Evolutionary conservation across 2,329 filamentous ascomycete species (phyloP), one percentile per base, ranked within the genome.

Genomic region (Periconia macrospinosa): DNA sequence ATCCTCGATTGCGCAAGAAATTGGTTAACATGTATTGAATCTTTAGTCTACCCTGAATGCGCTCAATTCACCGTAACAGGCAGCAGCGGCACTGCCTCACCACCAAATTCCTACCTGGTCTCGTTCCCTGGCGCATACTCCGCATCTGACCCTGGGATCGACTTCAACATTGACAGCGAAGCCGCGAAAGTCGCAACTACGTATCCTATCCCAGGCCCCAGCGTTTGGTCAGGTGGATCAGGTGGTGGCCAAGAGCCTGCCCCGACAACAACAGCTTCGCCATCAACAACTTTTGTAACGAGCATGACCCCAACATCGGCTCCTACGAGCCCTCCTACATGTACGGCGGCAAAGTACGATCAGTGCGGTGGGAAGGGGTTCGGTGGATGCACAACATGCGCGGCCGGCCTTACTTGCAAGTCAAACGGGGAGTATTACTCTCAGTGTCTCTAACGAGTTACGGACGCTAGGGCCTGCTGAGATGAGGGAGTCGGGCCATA

Each of bases 21-120:
- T 75, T 47, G n/a, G 13, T 7, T 17, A 18, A 19, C 13, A 15
- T 6, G 20, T 7, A 71, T 72, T 13, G 10, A 40, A 40, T 10
- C 43, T 5, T 17, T 23, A 53, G 81, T 83, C 68, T 84, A 84
- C 62, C 77, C 81, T 13, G 82, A 84, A 68, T 84, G 82, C 58
- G 81, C 81, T 0, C 81, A 84, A 66, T 65, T 84, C 43, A 75
- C 69, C 17, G 76, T 84, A 13, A 77, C 78, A 2, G 81, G 81
- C 18, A 75, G 81, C 18, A 75, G 23, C 23, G 81, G 82, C 15
- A 77, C 69, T 27, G 74, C 71, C 5, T 61, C 65, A 2, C 79
- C 81, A 0, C 68, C 75, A 3, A 65, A 72, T 7, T 64, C 68
- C 17, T 72, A 67, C 51, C 62, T 81, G 45, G 73, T 77, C 18